Evolutionary conservation across 371 early-diverging fungal species (phyloP).

Genomic region (Coemansia sp.): DNA sequence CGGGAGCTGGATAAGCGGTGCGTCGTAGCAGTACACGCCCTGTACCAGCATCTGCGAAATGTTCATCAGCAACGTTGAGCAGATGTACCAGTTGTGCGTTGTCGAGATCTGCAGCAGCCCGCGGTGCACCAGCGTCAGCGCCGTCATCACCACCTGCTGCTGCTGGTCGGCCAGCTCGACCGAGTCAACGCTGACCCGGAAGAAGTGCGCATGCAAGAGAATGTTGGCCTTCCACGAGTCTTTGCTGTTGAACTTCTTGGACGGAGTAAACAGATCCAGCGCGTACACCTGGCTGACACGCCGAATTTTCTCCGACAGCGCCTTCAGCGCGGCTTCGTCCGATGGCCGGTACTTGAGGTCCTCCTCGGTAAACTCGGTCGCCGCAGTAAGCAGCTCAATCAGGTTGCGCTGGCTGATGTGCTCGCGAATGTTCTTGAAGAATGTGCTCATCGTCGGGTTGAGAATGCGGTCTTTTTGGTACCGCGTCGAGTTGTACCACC

Average conservation of each 20-base stretch:
- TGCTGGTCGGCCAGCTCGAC: conserved; percentile 67
- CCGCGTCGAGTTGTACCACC: conserved; percentile 92
- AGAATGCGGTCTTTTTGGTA: conserved; percentile 87
- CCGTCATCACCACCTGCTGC: conserved; percentile 67
- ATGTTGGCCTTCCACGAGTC: conserved; percentile 70
- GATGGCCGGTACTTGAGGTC: conserved; percentile 51
- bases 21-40: conserved; percentile 68
- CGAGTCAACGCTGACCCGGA: conserved; percentile 66
- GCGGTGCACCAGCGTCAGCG: conserved; percentile 65
- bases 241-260: conserved; percentile 53
- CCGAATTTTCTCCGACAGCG: conserved; percentile 57
- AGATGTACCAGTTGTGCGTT: conserved; percentile 61
- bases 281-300: conserved; percentile 52
- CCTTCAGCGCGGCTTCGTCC: conserved; percentile 58
- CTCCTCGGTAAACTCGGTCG: conserved; percentile 71
- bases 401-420: conserved; percentile 58
- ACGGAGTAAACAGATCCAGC: conserved; percentile 37
- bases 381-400: conserved; percentile 66
- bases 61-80: conserved; percentile 38
- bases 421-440: conserved; percentile 87
- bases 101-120: conserved; percentile 88
- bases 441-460: conserved; percentile 84
- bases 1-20: conserved; percentile 85
- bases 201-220: conserved; percentile 82
- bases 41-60: conserved; percentile 71